Evolutionary conservation across 2,329 filamentous ascomycete genomes (phyloP).

Genomic region (Stenocarpella maydis): DNA sequence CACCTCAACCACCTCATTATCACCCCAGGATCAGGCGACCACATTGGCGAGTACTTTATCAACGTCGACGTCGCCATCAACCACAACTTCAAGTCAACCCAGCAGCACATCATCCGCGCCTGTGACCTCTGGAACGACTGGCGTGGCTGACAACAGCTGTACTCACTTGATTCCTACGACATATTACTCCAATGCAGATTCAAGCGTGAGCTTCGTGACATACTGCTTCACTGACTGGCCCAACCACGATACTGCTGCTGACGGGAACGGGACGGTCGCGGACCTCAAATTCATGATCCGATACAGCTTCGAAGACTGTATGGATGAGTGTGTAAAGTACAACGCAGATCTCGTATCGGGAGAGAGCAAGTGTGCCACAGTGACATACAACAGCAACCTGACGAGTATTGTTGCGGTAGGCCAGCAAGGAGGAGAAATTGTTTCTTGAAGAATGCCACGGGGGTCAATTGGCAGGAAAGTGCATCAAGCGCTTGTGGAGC

Average conservation of each 20-base stretch:
- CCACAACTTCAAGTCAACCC: not conserved
- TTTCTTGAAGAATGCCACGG: not conserved
- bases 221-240: conserved; percentile 14
- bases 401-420: conserved; percentile 11
- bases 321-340: conserved; percentile 4
- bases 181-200: not conserved
- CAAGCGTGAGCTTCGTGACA: not conserved
- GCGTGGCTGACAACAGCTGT: conserved; percentile 11
- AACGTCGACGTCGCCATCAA: not conserved
- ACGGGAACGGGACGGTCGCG: not conserved
- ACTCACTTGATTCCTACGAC: not conserved
- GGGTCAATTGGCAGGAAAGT: conserved; percentile 3
- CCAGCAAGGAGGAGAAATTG: conserved; percentile 9
- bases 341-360: not conserved
- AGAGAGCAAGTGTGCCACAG: not conserved
- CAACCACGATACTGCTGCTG: not conserved
- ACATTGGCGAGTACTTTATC: not conserved
- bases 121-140: conserved; percentile 9
- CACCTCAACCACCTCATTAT: no score
- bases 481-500: conserved; percentile 11
- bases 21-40: not conserved
- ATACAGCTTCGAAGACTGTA: conserved; percentile 10
- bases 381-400: conserved; percentile 15
- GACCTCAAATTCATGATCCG: not conserved
- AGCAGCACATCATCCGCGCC: conserved; percentile 18